Conservation (phyloP, 1,284 basidiomycete species). For the Baeospora myosura region DNA sequence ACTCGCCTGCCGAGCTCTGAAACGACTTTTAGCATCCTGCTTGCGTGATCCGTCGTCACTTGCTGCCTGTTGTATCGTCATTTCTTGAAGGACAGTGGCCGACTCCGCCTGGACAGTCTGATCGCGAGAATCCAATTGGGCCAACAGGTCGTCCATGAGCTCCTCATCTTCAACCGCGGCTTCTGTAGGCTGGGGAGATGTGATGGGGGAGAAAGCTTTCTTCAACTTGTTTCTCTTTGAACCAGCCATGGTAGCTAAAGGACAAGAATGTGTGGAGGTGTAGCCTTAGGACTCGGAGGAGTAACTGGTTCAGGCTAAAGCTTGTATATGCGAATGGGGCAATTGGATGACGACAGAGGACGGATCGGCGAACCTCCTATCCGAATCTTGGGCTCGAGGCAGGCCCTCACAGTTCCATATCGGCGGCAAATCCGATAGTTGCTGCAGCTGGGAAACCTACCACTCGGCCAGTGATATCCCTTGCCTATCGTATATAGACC, state of each 20-base stretch:
- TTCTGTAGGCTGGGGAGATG: constrained; percentile 22
- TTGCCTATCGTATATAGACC: background rate
- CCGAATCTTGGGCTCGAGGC: too few species aligned
- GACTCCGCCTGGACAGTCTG: constrained; percentile 42
- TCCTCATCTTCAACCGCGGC: constrained; percentile 38
- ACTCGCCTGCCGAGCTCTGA: constrained; percentile 73
- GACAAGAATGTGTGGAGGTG: background rate
- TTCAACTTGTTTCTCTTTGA: constrained; percentile 44
- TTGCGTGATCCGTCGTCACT: too few species aligned
- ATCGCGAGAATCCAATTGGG: constrained; percentile 63
- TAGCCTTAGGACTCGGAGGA: background rate
- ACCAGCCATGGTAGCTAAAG: constrained; percentile 12
- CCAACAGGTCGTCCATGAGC: constrained; percentile 64
- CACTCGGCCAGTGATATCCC: too few species aligned
- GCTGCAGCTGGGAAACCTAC: too few species aligned
- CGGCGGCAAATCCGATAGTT: too few species aligned
- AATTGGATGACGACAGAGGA: too few species aligned
- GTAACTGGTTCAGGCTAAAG: background rate
- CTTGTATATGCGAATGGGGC: too few species aligned
- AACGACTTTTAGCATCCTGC: constrained; percentile 65
- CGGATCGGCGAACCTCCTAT: too few species aligned
- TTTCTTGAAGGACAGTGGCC: constrained; percentile 40
- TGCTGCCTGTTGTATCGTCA: constrained; percentile 31
- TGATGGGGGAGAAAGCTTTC: constrained; percentile 28
- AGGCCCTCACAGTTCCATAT: too few species aligned